These are phyloP conservation scores for Tremella mesenterica DNA, from an alignment of 768 basidiomycete genomes.

Conservation along the genomic window DNA sequence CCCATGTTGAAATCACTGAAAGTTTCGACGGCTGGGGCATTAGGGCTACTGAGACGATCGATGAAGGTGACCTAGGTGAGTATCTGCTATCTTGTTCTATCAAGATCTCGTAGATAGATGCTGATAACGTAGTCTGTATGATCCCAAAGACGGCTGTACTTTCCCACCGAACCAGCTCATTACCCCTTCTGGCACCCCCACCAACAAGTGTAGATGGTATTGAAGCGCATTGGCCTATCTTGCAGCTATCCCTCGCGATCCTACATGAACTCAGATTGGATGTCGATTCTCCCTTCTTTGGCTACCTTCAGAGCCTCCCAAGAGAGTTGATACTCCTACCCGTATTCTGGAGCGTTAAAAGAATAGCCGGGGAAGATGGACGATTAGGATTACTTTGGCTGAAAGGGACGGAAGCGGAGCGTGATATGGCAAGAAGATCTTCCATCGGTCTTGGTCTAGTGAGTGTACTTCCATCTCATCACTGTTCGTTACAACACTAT, in stretches of 20 bases:
- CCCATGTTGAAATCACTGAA: constrained; percentile 3
- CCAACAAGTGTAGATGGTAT: constrained; percentile 2
- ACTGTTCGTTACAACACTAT: background rate
- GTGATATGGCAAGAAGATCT: constrained; percentile 17
- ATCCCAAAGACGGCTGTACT: constrained; percentile 34
- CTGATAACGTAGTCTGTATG: constrained; percentile 15
- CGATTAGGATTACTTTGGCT: constrained; percentile 27
- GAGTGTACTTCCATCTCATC: background rate
- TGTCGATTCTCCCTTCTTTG: constrained; percentile 32
- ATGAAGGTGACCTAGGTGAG: constrained; percentile 18
- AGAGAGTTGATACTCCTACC: constrained; percentile 30
- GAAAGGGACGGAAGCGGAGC: constrained; percentile 31
- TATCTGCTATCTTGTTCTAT: background rate
- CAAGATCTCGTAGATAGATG: background rate
- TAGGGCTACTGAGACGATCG: constrained; percentile 3
- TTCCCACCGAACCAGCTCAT: constrained; percentile 26
- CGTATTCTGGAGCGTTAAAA: constrained; percentile 40
- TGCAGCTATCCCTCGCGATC: constrained; percentile 38
- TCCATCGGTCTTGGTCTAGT: constrained; percentile 17
- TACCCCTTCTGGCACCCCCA: constrained; percentile 4
- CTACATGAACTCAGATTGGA: constrained; percentile 40
- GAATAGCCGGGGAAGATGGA: constrained; percentile 22
- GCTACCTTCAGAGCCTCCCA: constrained; percentile 44
- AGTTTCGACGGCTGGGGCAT: constrained; percentile 19
- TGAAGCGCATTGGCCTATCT: constrained; percentile 11